A percentile compares a stretch with the other conserved stretches of the same genome.
Evolutionary conservation across 164 flowering plant genomes (phyloP).

Genomic region (Nymphaea thermarum): DNA sequence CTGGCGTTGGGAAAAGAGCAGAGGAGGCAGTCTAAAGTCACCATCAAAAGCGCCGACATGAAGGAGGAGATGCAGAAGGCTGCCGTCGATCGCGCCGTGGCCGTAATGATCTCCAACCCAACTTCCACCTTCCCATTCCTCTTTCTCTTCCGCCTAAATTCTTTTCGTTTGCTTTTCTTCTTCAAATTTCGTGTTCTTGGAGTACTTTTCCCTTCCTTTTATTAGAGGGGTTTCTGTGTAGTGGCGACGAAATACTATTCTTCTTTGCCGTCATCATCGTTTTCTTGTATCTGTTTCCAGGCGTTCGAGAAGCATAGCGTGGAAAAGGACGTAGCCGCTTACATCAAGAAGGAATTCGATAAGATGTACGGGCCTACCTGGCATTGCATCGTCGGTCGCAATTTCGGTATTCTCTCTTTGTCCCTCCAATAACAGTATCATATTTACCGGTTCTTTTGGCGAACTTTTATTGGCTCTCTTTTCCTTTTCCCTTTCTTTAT

Average conservation of each 20-base stretch:
- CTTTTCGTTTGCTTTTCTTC: background rate
- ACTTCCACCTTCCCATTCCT: conserved; percentile 8
- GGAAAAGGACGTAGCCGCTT: conserved; percentile 95
- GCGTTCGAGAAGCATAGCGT: conserved; percentile 82
- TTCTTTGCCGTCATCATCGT: background rate
- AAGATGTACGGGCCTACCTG: conserved; percentile 92
- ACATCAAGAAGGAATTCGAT: conserved; percentile 93
- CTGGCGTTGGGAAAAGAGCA: background rate
- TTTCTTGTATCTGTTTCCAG: conserved; percentile 16
- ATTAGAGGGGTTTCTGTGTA: background rate
- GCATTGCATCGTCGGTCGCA: conserved; percentile 99
- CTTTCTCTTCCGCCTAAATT: conserved; percentile 1
- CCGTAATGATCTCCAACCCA: conserved; percentile 20
- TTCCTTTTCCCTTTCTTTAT: background rate
- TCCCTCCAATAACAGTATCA: background rate
- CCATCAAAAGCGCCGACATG: conserved; percentile 95
- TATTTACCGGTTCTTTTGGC: background rate
- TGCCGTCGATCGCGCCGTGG: conserved; percentile 69
- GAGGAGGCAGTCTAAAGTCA: conserved; percentile 21
- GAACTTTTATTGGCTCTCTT: background rate
- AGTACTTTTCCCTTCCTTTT: background rate
- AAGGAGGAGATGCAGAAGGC: conserved; percentile 82
- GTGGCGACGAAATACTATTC: background rate
- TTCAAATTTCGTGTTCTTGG: background rate
- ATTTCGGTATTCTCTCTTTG: conserved; percentile 52